Percentiles rank a stretch among this genome's conserved stretches.
Conservation (phyloP, 176 grass and related monocot species). For the Puya raimondii region DNA sequence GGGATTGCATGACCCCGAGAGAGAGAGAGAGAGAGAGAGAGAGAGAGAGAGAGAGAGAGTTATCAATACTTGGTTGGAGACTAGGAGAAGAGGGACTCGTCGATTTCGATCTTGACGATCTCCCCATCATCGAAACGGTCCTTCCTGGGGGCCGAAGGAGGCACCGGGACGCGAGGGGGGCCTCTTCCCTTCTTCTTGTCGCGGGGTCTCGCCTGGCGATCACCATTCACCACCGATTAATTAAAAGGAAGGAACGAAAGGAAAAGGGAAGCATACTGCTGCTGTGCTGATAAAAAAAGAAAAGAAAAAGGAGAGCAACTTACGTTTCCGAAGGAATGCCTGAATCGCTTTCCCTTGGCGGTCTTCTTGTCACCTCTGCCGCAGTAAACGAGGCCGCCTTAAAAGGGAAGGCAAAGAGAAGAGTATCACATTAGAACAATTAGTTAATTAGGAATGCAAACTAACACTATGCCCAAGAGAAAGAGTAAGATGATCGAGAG, state of each 20-base stretch:
- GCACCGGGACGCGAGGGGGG: conserved; percentile 30
- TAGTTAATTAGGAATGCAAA: not conserved
- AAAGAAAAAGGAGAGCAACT: not conserved
- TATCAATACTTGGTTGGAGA: not conserved
- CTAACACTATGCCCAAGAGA: not conserved
- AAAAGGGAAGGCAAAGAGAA: conserved; percentile 8
- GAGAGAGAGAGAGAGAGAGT: not conserved
- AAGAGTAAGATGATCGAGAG: not conserved
- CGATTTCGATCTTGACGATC: conserved; percentile 46
- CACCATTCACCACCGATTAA: too few relatives aligned
- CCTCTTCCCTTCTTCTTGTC: conserved; percentile 75
- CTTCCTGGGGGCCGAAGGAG: conserved; percentile 51
- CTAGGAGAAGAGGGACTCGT: conserved; percentile 56
- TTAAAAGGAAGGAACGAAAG: too few relatives aligned
- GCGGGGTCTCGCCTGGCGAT: conserved; percentile 35
- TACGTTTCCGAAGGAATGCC: conserved; percentile 71
- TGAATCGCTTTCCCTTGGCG: conserved; percentile 63
- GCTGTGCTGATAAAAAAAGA: too few relatives aligned
- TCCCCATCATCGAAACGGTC: conserved; percentile 61
- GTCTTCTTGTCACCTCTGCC: conserved; percentile 77
- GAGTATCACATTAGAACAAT: not conserved
- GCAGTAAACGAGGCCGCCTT: conserved; percentile 32
- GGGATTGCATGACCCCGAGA: too few relatives aligned
- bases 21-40: not conserved
- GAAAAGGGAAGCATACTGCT: too few relatives aligned